Evolutionary conservation across 2,329 filamentous ascomycete genomes (phyloP).

Genomic region (Pestalotiopsis sp.): DNA sequence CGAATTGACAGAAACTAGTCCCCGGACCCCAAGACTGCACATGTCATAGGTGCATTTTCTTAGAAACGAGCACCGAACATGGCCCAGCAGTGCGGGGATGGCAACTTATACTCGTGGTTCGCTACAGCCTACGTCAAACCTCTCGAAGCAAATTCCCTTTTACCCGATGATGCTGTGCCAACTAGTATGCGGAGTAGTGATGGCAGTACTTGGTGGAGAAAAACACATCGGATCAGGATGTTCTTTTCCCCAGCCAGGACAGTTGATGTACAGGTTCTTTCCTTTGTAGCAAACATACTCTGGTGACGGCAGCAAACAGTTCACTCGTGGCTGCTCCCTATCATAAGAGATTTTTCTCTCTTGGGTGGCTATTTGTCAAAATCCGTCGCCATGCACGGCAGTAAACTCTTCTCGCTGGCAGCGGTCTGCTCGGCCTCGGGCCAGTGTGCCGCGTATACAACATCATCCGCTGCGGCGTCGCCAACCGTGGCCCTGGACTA

Average conservation of each 20-base stretch:
- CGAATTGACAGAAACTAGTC: neutral
- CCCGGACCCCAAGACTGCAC: neutral
- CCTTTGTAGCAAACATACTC: neutral
- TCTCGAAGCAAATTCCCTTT: neutral
- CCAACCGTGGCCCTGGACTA: conserved; percentile 3
- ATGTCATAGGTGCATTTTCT: neutral
- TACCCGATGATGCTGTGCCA: neutral
- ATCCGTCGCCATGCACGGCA: neutral
- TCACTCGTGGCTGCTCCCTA: neutral
- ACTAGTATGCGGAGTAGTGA: no score
- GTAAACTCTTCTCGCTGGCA: neutral
- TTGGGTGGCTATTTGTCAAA: no score
- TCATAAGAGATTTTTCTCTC: no score
- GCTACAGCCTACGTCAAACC: no score
- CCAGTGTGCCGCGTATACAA: neutral
- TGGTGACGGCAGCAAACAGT: neutral
- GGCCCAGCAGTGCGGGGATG: neutral
- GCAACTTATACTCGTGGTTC: neutral
- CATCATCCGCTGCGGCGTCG: neutral
- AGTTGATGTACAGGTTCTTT: no score
- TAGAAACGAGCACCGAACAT: neutral
- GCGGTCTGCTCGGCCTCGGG: neutral
- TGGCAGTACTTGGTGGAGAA: no score
- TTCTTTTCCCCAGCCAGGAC: no score
- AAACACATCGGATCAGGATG: no score